Percentiles rank a stretch among this genome's conserved stretches.
Evolutionary conservation across 2,329 filamentous ascomycete species (phyloP).

Genomic region (Colletotrichum sp.): DNA sequence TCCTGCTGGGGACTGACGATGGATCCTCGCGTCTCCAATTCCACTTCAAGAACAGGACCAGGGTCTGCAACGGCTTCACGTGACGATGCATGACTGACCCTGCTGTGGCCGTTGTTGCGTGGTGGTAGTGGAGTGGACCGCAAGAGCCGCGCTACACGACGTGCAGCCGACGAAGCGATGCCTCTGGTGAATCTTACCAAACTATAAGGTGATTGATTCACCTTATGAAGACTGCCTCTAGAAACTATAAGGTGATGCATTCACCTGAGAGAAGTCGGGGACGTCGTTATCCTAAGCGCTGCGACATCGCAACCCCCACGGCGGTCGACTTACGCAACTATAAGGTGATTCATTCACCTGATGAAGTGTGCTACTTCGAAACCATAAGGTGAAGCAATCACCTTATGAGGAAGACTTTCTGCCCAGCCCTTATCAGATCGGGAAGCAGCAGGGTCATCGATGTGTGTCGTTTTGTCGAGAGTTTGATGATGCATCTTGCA

Average conservation of each 20-base stretch:
- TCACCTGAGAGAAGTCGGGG: not conserved
- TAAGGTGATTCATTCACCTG: not conserved
- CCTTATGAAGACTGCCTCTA: not conserved
- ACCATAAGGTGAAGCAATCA: not conserved
- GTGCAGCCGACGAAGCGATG: not conserved
- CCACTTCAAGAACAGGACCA: not conserved
- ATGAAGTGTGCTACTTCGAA: not conserved
- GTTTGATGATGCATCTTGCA: not conserved
- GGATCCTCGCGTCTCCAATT: not conserved
- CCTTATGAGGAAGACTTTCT: not conserved
- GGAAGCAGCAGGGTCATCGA: not conserved
- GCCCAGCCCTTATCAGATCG: not conserved
- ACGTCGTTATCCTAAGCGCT: not conserved
- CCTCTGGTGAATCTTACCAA: not conserved
- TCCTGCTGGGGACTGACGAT: not conserved
- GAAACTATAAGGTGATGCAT: not conserved
- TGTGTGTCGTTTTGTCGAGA: not conserved
- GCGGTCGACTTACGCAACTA: not conserved
- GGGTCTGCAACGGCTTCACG: not conserved
- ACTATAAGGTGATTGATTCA: not conserved
- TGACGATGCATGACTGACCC: not conserved
- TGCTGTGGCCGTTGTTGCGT: not conserved
- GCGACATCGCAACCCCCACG: not conserved
- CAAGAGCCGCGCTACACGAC: not conserved
- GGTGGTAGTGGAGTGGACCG: not conserved